Conservation (phyloP, 305 asterid genomes). For the Stenogyne calaminthoides region DNA sequence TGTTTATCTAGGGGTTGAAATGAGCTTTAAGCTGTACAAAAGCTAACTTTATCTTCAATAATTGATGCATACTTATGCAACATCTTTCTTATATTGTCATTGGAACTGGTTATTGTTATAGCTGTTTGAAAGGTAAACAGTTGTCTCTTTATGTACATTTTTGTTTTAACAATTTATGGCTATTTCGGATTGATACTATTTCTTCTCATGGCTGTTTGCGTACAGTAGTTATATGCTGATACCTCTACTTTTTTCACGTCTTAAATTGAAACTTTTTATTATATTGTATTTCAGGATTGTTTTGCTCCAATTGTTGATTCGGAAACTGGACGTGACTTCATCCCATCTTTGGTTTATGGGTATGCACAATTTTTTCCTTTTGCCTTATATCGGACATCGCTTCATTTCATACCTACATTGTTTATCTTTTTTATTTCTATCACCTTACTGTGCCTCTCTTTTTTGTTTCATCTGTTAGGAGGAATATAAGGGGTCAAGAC, state of each 20-base stretch:
- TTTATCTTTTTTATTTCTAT: slow-evolving; percentile 13
- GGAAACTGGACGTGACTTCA: slow-evolving; percentile 93
- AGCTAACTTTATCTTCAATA: not conserved
- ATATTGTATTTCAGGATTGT: slow-evolving; percentile 63
- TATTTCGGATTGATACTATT: slow-evolving; percentile 7
- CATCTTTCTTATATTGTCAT: slow-evolving; percentile 1
- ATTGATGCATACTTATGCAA: slow-evolving; percentile 13
- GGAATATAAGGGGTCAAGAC: slow-evolving; percentile 95
- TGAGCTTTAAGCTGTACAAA: slow-evolving; percentile 12
- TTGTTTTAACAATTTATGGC: not conserved
- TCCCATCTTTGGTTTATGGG: slow-evolving; percentile 98
- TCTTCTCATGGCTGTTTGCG: slow-evolving; percentile 6
- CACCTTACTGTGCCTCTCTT: slow-evolving; percentile 18
- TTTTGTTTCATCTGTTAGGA: slow-evolving; percentile 47
- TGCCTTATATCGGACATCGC: slow-evolving; percentile 8
- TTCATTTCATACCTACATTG: slow-evolving; percentile 28
- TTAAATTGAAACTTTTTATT: slow-evolving; percentile 28
- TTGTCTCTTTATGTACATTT: not conserved
- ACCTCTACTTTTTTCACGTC: not conserved
- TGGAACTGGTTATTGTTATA: slow-evolving; percentile 10
- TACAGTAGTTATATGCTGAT: not conserved
- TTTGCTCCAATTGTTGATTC: slow-evolving; percentile 95
- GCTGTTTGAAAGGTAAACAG: not conserved
- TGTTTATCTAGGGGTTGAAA: slow-evolving; percentile 10
- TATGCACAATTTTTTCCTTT: slow-evolving; percentile 39